Base-by-base conservation (phyloP, 768 basidiomycete species). In the Neoboletus magnificus region DNA sequence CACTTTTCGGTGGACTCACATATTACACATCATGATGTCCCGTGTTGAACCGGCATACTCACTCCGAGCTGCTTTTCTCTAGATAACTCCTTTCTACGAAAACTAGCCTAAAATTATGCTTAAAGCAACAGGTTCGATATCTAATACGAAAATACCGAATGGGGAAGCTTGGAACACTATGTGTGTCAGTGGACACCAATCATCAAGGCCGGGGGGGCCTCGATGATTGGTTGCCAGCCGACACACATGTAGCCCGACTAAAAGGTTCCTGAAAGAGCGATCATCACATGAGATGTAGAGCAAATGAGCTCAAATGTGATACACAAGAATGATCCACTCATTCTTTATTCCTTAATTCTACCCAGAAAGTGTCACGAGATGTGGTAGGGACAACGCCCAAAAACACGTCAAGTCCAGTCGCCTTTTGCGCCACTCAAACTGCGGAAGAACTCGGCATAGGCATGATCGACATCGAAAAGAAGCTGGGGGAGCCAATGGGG, bases 381-480 rank as follows among this genome's bases (percentile, higher is more conserved):
- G 23, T 20, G 18, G 35, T 27, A 30, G 16, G 40, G 13, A 25
- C n/a, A 41, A 30, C 25, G 16, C 36, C 33, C 3, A 5, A 27
- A 22, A 16, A n/a, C 36, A 37, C 12, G 25, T 67, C 62, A 68
- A 33, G 43, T 49, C 59, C 59, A 68, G 32, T 53, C 66, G 11
- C 50, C 70, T 54, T 78, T 78, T 20, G 73, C 59, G 20, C 79
- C 62, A 36, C 75, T 83, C 49, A 92, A 66, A 74, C 88, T 90
- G 52, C 86, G 76, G 79, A 93, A 92, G 75, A 93, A 94, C 71
- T 96, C 91, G 18, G 90, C 88, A 66, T 98, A 98, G 1, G 96
- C 94, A 64, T 96, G 86, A 62, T 98, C 95, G 50, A 97, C 91
- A 65, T 98, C 96, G 66, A 98, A 98, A n/a, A 92, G 77, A 57